Evolutionary conservation across 1,139 yeast genomes (phyloP).

Genomic region (Tardiomyces blankii): DNA sequence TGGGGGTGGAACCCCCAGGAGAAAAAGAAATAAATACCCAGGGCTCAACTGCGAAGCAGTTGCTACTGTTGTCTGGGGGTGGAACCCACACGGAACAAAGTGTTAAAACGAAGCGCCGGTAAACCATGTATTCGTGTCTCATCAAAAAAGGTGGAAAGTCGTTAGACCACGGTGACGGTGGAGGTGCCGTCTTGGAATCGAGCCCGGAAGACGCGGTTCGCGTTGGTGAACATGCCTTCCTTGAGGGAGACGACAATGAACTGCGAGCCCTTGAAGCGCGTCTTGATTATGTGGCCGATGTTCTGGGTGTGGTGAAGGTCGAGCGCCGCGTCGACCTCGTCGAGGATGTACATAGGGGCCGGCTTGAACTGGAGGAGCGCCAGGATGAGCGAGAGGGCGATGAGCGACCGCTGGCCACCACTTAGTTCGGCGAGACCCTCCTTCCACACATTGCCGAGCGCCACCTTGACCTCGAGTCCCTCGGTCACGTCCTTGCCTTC

Average conservation of each 20-base stretch:
- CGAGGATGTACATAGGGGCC: slow-evolving; percentile 95
- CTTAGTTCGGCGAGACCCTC: slow-evolving; percentile 90
- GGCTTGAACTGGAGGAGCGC: slow-evolving; percentile 91
- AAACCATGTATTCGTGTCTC: neutral
- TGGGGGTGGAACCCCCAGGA: no score
- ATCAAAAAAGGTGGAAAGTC: neutral
- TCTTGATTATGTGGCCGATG: slow-evolving; percentile 91
- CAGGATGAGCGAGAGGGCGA: slow-evolving; percentile 82
- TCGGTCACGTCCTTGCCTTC: slow-evolving; percentile 74
- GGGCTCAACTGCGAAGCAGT: no score
- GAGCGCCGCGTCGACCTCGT: slow-evolving; percentile 96
- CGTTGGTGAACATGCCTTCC: slow-evolving; percentile 97
- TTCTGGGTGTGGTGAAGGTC: slow-evolving; percentile 96
- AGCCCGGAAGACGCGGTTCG: slow-evolving; percentile 86
- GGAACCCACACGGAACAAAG: neutral
- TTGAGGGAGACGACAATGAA: slow-evolving; percentile 93
- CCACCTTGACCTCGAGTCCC: slow-evolving; percentile 87
- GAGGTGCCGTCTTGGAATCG: slow-evolving; percentile 96
- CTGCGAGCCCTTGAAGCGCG: slow-evolving; percentile 90
- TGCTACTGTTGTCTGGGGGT: no score
- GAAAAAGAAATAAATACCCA: no score
- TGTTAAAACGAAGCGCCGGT: neutral
- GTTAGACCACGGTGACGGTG: slow-evolving; percentile 41
- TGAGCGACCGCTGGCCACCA: slow-evolving; percentile 94
- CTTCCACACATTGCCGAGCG: slow-evolving; percentile 90